Percentiles rank a stretch among this genome's conserved stretches.
These are phyloP conservation scores for Jamesozyma jinghongensis DNA, from an alignment of 805 yeast species.

Conservation along the genomic window DNA sequence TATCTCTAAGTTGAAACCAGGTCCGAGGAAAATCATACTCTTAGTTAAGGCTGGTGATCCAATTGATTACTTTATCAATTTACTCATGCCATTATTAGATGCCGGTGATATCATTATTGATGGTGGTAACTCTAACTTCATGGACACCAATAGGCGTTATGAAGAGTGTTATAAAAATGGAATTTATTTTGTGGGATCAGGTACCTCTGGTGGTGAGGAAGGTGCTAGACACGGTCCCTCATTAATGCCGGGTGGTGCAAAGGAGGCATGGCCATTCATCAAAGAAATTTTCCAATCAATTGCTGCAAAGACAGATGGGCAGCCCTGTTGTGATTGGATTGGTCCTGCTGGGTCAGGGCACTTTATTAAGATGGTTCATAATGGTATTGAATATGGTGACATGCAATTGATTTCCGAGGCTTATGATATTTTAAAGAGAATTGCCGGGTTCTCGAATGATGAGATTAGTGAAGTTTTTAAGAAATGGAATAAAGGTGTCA, in stretches of 20 bases:
- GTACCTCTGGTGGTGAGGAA: conserved; percentile 99
- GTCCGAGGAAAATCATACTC: conserved; percentile 91
- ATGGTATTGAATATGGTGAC: conserved; percentile 99
- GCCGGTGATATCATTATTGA: conserved; percentile 97
- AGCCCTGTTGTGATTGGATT: conserved; percentile 99
- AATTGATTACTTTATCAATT: conserved; percentile 84
- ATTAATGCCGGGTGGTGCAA: conserved; percentile 98
- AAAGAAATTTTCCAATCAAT: conserved; percentile 94
- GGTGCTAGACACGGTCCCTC: conserved; percentile 99
- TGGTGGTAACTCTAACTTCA: conserved; percentile 99
- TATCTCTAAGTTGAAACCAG: conserved; percentile 68
- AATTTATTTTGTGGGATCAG: conserved; percentile 90
- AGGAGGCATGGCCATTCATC: conserved; percentile 97
- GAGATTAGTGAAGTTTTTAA: conserved; percentile 91
- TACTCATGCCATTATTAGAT: conserved; percentile 84
- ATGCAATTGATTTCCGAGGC: conserved; percentile 99
- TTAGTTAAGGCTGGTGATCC: conserved; percentile 96
- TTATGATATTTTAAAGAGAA: conserved; percentile 89
- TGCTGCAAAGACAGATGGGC: conserved; percentile 94
- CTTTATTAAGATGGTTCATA: conserved; percentile 98
- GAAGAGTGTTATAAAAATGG: conserved; percentile 83
- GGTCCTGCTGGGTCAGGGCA: conserved; percentile 99
- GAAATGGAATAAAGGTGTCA: conserved; percentile 94
- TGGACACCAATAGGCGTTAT: conserved; percentile 95
- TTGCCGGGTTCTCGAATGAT: conserved; percentile 80